Percentiles rank a stretch among this genome's conserved stretches.
Conservation (phyloP, 768 basidiomycete species). For the Suillus brevipes region DNA sequence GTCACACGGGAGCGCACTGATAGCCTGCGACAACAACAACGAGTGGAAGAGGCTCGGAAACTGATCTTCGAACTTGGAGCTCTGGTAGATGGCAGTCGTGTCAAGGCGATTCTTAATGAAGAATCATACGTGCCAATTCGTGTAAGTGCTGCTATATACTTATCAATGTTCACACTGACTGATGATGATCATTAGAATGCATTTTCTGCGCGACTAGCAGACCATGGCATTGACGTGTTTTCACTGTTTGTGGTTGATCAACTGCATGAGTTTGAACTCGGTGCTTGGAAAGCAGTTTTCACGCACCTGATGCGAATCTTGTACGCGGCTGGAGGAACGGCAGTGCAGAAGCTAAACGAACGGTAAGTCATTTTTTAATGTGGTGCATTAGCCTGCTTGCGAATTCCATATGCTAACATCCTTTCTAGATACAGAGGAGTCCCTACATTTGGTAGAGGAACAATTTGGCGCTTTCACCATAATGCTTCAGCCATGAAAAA, state of each 20-base stretch:
- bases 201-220: constrained; percentile 26
- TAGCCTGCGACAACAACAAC: background rate
- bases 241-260: constrained; percentile 23
- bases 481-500: constrained; percentile 37
- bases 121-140: constrained; percentile 5
- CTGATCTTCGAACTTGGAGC: constrained; percentile 11
- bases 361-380: background rate
- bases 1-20: constrained; percentile 2
- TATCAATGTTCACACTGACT: background rate
- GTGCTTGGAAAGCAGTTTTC: background rate
- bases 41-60: constrained; percentile 10
- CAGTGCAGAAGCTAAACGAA: background rate
- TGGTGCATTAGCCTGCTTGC: background rate
- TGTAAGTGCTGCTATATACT: background rate
- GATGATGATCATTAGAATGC: background rate
- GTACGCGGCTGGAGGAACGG: background rate
- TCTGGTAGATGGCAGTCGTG: constrained; percentile 3
- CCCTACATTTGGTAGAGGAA: constrained; percentile 32
- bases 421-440: constrained; percentile 29
- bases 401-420: background rate
- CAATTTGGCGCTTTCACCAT: constrained; percentile 29
- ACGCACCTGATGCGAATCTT: too few species aligned
- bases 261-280: background rate
- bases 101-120: constrained; percentile 7
- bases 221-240: constrained; percentile 23